Evolutionary conservation across 768 basidiomycete genomes (phyloP).

Genomic region (Collybia mongolica): DNA sequence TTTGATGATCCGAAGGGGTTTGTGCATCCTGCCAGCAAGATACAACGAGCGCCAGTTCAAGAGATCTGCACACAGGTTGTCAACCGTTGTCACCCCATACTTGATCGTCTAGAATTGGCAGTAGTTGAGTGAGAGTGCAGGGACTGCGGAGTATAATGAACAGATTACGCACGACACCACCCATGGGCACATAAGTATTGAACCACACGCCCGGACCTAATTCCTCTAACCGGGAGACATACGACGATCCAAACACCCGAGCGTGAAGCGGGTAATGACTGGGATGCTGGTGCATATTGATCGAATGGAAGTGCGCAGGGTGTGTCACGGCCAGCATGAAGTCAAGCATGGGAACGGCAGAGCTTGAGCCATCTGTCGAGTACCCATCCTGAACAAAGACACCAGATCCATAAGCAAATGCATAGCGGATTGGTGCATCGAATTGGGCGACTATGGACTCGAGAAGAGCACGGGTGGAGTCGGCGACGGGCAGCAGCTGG

Average conservation of each 20-base stretch:
- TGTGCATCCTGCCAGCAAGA: constrained; percentile 95
- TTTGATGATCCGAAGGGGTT: constrained; percentile 90
- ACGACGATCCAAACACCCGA: constrained; percentile 78
- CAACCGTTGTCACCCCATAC: constrained; percentile 93
- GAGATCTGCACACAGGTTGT: constrained; percentile 85
- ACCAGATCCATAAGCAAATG: constrained; percentile 96
- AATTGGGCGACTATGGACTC: constrained; percentile 80
- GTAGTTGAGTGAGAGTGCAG: not conserved
- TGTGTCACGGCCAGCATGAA: constrained; percentile 97
- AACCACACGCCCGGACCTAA: constrained; percentile 92
- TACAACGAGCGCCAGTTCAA: constrained; percentile 93
- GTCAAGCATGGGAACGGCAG: constrained; percentile 78
- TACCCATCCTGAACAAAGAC: constrained; percentile 94
- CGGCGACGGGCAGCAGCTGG: constrained; percentile 77
- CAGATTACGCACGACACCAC: constrained; percentile 68
- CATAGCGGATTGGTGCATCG: constrained; percentile 91
- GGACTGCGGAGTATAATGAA: constrained; percentile 2
- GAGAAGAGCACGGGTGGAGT: constrained; percentile 75
- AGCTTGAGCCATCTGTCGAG: constrained; percentile 6
- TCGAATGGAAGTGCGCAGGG: constrained; percentile 89
- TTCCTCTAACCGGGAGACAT: constrained; percentile 78
- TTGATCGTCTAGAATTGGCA: constrained; percentile 71
- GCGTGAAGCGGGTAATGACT: constrained; percentile 89
- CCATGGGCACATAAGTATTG: constrained; percentile 84
- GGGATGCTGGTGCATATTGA: constrained; percentile 92